Base-by-base conservation (phyloP, 1,139 yeast genomes). In the Scheffersomyces parashehatae region DNA sequence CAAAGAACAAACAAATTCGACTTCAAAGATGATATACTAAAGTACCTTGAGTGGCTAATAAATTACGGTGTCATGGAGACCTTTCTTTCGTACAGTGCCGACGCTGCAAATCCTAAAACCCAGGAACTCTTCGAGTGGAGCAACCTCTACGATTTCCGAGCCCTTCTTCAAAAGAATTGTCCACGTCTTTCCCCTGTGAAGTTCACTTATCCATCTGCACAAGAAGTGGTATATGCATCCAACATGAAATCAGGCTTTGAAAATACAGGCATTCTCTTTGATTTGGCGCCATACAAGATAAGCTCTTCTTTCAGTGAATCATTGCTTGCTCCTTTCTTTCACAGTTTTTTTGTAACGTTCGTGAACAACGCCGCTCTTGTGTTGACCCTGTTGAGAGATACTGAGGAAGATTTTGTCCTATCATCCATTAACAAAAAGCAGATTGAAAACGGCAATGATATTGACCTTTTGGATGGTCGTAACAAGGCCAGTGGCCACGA, bases 341-440 rank as follows among this genome's bases (percentile, higher is more conserved):
- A 82, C 52, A 58, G 62, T 1, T 81, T 89, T 48, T 77, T 86
- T 35, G 79, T 76, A 38, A 68, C 76, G 3, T 82, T 89, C 50
- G 80, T 90, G 26, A 72, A 81, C 8, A 84, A 87, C 56, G 79
- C 88, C 36, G 96, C 97, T 1, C 84, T 88, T 46, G 72, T 91
- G 12, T 71, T 93, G 45, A 86, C 91, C 4, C 86, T 85, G 55
- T 78, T 93, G 58, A 79, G 95, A 52, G 88, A 88, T 52, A 81
- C 82, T 11, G 98, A 93, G 60, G 99, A 93, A 57, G 98, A 93
- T 59, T 78, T 82, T 35, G 65, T 85, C 43, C 63, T 88, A 43
- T 80, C 88, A 10, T 67, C 75, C 2, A 59, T 66, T 41, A 70
- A 69, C 44, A 64, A 54, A 46, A 60, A 59, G 35, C 68, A 69